phyloP scores from a whole-genome alignment of 73 alveolate species.

The Blepharisma stoltei region DNA sequence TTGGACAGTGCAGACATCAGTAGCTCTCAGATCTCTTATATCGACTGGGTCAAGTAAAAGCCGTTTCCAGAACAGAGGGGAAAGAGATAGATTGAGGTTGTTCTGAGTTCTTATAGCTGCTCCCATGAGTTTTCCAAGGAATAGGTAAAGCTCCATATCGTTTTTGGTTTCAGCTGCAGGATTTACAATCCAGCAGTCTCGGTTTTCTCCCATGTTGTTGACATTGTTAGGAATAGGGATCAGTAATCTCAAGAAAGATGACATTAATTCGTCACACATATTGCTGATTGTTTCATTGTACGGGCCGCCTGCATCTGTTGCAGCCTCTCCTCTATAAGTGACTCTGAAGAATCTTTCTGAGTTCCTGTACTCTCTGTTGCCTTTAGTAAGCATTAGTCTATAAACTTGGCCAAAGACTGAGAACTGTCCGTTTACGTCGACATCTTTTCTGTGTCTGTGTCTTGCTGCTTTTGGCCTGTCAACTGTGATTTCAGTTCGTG shows the following conservation, averaged over 20 bases:
- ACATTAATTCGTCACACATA: slow-evolving; percentile 70
- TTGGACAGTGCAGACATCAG: slow-evolving; percentile 67
- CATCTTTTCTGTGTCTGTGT: slow-evolving; percentile 51
- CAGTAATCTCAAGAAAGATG: slow-evolving; percentile 65
- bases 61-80: slow-evolving; percentile 85
- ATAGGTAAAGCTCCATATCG: slow-evolving; percentile 67
- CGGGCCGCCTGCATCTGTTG: slow-evolving; percentile 85
- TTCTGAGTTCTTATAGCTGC: slow-evolving; percentile 74
- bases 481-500: slow-evolving; percentile 50
- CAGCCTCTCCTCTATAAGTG: slow-evolving; percentile 76
- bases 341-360: slow-evolving; percentile 53
- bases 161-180: slow-evolving; percentile 69
- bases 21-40: slow-evolving; percentile 60
- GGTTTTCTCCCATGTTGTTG: slow-evolving; percentile 67
- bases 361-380: slow-evolving; percentile 39
- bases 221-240: slow-evolving; percentile 79
- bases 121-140: slow-evolving; percentile 84
- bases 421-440: slow-evolving; percentile 55
- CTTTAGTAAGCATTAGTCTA: slow-evolving; percentile 35
- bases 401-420: slow-evolving; percentile 60
- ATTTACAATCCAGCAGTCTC: slow-evolving; percentile 88
- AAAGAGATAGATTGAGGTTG: slow-evolving; percentile 71
- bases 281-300: slow-evolving; percentile 76
- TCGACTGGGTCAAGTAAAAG: slow-evolving; percentile 61
- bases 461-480: slow-evolving; percentile 59